These are phyloP conservation scores for Wickerhamomyces ciferrii DNA, from an alignment of 805 yeast genomes.

Conservation along the genomic window DNA sequence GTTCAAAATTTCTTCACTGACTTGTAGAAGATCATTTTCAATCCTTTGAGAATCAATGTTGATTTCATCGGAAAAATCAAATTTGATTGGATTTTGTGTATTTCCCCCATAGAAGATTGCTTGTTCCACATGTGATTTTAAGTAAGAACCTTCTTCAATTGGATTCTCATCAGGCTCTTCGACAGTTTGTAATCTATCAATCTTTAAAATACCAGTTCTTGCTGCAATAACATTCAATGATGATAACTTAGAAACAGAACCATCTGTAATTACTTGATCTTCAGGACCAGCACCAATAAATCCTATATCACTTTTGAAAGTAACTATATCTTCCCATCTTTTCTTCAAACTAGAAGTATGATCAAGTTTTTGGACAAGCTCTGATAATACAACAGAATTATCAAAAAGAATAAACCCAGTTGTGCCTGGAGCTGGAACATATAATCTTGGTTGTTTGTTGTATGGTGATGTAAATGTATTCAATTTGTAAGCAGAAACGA, in stretches of 20 bases:
- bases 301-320: constrained; percentile 45
- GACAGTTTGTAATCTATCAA: constrained; percentile 38
- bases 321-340: constrained; percentile 80
- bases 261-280: constrained; percentile 22
- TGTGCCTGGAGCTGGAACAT: constrained; percentile 50
- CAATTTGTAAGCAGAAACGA: constrained; percentile 62
- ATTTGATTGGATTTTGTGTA: constrained; percentile 40
- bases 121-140: constrained; percentile 78
- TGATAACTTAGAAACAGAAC: constrained; percentile 28
- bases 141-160: constrained; percentile 26
- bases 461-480: constrained; percentile 37
- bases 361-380: constrained; percentile 37
- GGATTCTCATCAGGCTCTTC: constrained; percentile 16
- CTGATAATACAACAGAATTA: constrained; percentile 61
- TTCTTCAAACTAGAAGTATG: constrained; percentile 28
- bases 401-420: constrained; percentile 59
- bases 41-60: constrained; percentile 39
- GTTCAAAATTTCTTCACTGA: constrained; percentile 50
- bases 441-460: constrained; percentile 39
- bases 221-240: constrained; percentile 45
- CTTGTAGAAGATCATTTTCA: constrained; percentile 43
- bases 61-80: constrained; percentile 38
- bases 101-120: constrained; percentile 60
- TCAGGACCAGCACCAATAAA: constrained; percentile 61
- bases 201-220: constrained; percentile 54